Base-by-base conservation (phyloP, 2,329 filamentous ascomycete species). In the Aureobasidium sp. region DNA sequence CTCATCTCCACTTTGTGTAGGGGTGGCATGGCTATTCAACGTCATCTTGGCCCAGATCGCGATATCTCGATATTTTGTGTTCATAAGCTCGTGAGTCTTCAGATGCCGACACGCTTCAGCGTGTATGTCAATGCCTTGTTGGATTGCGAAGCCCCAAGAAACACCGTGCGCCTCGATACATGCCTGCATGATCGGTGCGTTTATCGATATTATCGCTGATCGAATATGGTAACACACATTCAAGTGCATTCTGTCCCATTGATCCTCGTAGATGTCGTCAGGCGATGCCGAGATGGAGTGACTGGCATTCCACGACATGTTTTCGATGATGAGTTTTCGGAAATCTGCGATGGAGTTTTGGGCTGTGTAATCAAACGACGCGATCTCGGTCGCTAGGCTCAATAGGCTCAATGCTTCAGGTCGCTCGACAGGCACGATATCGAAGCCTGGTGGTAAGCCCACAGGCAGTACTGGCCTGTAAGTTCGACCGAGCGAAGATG, bases 1-100 rank as follows among this genome's bases (percentile, higher is more conserved):
- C 27, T 45, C 38, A 20, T 69, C 82, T 36, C 45, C 42, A 18
- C 42, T 36, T 16, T 36, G 15, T 3, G 42, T 27, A 4, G 75
- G 74, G 2, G 69, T 69, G 15, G 70, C 66, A 43, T 67, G 55
- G 31, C 55, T 59, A 13, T 33, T 67, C 4, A 72, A 40, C 18
- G 60, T 68, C 51, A 69, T 68, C 20, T 69, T 55, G 1, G 71
- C 53, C 71, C 71, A 72, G 3, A 72, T 58, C 4, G 67, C 71
- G 11, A 70, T 29, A 8, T 70, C 58, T n/a, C 70, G 51, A 29
- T 70, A 72, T 29, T 68, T 70, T 6, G 70, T 72, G 8, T 68
- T 69, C 33, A 71, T 59, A 23, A 72, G 48, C 2, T 59, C 55
- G 6, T 68, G 63, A 1, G 67, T 71, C 15, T 60, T 47, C 16